phyloP scores from a whole-genome alignment of 495 filamentous ascomycete species.

The Terfezia claveryi region DNA sequence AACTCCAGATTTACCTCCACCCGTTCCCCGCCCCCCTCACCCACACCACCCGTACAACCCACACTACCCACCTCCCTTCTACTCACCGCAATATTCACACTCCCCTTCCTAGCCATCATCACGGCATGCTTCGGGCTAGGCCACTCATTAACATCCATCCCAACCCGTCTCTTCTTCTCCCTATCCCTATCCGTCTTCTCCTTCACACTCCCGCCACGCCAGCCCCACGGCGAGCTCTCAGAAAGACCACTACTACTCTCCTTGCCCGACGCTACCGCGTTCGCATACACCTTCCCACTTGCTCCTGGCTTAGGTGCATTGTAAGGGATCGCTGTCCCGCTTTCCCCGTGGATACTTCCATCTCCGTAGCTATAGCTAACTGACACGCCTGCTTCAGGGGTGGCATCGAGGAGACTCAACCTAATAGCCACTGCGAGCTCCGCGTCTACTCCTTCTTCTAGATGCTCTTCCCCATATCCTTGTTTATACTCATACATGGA shows the following conservation, averaged over 20 bases:
- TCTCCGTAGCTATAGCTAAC: conserved; percentile 18
- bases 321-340: not conserved
- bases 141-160: not conserved
- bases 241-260: not conserved
- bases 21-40: too few species aligned
- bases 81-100: not conserved
- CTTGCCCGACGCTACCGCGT: not conserved
- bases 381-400: conserved; percentile 20
- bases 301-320: not conserved
- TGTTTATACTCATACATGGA: not conserved
- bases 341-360: not conserved
- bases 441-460: conserved; percentile 42
- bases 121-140: not conserved
- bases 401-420: conserved; percentile 42
- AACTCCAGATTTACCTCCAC: conserved; percentile 21
- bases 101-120: not conserved
- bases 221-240: not conserved
- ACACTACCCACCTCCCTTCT: conserved; percentile 11
- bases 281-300: not conserved
- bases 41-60: too few species aligned
- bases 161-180: too few species aligned
- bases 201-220: not conserved
- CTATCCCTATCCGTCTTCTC: not conserved
- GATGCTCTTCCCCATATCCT: conserved; percentile 16
- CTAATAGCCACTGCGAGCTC: conserved; percentile 67